Evolutionary conservation across 2,329 filamentous ascomycete genomes (phyloP).

Genomic region (Thermoascus crustaceus): DNA sequence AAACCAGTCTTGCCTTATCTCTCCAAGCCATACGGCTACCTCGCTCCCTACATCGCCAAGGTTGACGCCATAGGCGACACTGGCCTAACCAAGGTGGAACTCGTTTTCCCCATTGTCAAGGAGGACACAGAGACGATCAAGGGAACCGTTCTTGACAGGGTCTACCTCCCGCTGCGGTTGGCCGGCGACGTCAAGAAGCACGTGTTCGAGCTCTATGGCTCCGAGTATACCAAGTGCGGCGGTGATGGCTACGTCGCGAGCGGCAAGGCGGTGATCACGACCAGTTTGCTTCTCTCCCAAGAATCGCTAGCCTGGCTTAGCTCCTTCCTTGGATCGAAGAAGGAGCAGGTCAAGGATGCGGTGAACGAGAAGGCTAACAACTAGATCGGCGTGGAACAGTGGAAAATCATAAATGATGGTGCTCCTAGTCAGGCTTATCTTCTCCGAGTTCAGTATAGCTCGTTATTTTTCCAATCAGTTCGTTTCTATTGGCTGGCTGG

Average conservation of each 20-base stretch:
- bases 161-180: constrained; percentile 56
- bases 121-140: constrained; percentile 66
- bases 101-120: constrained; percentile 64
- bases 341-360: constrained; percentile 51
- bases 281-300: constrained; percentile 57
- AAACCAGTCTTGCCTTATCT: constrained; percentile 73
- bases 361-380: constrained; percentile 41
- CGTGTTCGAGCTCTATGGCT: constrained; percentile 34
- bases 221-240: constrained; percentile 41
- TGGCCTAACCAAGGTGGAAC: constrained; percentile 61
- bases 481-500: not conserved
- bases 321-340: constrained; percentile 53
- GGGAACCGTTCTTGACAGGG: constrained; percentile 53
- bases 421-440: not conserved
- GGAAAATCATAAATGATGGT: constrained; percentile 1
- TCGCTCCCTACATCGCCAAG: constrained; percentile 75
- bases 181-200: constrained; percentile 48
- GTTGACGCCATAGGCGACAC: constrained; percentile 70
- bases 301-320: constrained; percentile 57
- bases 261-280: constrained; percentile 62
- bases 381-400: constrained; percentile 7
- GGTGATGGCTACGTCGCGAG: constrained; percentile 56
- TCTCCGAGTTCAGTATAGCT: no score
- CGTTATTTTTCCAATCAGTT: no score
- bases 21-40: constrained; percentile 68